Base-by-base conservation (phyloP, 768 basidiomycete genomes). In the Mycena chlorophos region DNA sequence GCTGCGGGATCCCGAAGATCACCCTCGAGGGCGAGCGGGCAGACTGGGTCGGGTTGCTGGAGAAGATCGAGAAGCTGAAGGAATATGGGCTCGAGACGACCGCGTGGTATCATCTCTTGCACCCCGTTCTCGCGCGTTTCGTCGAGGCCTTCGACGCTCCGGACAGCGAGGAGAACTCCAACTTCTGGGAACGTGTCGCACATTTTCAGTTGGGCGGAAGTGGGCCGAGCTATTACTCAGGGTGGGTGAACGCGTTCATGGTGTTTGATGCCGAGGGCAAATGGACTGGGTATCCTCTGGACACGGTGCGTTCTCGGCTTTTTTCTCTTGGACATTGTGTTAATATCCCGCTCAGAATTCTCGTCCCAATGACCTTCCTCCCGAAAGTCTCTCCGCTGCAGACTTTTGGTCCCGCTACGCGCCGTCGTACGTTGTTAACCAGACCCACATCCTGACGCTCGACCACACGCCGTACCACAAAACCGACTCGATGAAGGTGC, bases 111-210 rank as follows among this genome's bases (percentile, higher is more conserved):
- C 55, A 54, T 34, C 59, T 73, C 34, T 63, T 72, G 19, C 60
- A 51, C 12, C 69, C 69, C 1, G 48, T 72, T 19, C 46, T 72
- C n/a, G 51, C 53, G 17, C 58, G 63, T 5, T 72, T 72, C 56
- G 58, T 67, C 4, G 25, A 17, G 3, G 62, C 70, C 1, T 70
- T 71, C 47, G 70, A 70, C 26, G 40, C 60, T 10, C 66, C 63
- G 0, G 52, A 62, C 29, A 20, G 57, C 31, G 19, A 17, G 2
- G 46, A 53, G 5, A 68, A 56, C 23, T 31, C 39, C 17, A 52
- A 47, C 17, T 67, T 66, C 49, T 69, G 66, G 68, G n/a, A 42
- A 8, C 31, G 17, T 8, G 17, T 34, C 31, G 31, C 31, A 17
- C 31, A 34, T 34, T 34, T 8, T 34, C 31, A 34, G 17, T 8